phyloP scores from a whole-genome alignment of 306 rosid species.

The Dryas alaskensis region DNA sequence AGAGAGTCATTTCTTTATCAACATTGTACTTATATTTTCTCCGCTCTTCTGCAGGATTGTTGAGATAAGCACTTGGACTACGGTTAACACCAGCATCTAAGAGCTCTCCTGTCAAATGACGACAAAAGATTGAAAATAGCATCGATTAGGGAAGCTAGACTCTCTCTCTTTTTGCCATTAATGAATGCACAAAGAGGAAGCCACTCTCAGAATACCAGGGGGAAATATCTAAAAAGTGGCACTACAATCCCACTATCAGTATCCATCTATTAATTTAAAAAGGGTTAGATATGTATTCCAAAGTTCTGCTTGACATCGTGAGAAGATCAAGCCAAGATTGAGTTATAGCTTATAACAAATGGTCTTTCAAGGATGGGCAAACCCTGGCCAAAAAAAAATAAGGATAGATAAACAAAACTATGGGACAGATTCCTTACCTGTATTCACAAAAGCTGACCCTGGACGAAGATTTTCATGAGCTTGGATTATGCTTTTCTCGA shows the following conservation, averaged over 20 bases:
- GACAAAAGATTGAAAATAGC: conserved; percentile 4
- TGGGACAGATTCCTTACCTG: conserved; percentile 39
- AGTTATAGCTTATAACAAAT: too few species aligned
- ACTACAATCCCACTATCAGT: background rate
- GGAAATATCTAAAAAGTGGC: too few species aligned
- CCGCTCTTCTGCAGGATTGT: conserved; percentile 55
- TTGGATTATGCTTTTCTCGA: conserved; percentile 60
- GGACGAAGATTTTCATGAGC: conserved; percentile 67
- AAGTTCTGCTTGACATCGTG: background rate
- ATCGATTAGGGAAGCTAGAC: background rate
- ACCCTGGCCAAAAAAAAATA: too few species aligned
- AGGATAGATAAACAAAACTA: background rate
- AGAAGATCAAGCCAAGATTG: background rate
- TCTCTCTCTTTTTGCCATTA: too few species aligned
- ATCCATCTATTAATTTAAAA: too few species aligned
- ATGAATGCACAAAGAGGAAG: too few species aligned
- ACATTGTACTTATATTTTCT: conserved; percentile 53
- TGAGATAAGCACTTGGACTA: conserved; percentile 71
- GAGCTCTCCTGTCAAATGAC: conserved; percentile 50
- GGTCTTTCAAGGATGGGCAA: too few species aligned
- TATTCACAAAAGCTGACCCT: conserved; percentile 49
- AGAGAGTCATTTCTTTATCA: conserved; percentile 70
- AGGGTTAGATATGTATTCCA: too few species aligned
- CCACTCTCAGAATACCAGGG: too few species aligned
- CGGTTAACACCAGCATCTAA: conserved; percentile 67